phyloP scores from a whole-genome alignment of 2,329 filamentous ascomycete genomes.

The Trichoderma sp. region DNA sequence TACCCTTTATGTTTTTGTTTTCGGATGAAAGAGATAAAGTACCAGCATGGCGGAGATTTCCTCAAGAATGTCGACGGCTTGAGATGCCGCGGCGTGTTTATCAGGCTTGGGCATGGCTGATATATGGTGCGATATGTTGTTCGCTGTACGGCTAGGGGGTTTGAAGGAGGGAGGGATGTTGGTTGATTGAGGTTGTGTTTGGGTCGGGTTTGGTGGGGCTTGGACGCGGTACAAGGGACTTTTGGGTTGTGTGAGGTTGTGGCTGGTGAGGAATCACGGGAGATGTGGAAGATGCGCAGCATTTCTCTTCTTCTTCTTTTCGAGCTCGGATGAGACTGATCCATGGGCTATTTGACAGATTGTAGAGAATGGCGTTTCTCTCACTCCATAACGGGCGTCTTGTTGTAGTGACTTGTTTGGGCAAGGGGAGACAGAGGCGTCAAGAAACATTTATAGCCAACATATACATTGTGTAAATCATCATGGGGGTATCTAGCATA shows the following conservation, averaged over 20 bases:
- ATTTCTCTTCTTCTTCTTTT: background rate
- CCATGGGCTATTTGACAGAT: no score
- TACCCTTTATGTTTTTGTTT: no score
- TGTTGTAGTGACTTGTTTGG: background rate
- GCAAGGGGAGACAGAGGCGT: background rate
- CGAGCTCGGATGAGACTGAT: no score
- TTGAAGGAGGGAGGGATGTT: constrained; percentile 6
- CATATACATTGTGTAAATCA: background rate
- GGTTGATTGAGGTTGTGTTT: no score
- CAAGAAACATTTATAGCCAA: background rate
- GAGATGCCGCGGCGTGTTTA: constrained; percentile 76
- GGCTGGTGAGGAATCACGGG: constrained; percentile 12
- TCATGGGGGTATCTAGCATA: constrained; percentile 15
- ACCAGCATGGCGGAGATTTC: constrained; percentile 90
- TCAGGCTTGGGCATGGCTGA: constrained; percentile 55
- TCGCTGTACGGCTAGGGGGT: background rate
- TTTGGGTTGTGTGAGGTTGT: background rate
- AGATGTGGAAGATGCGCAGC: background rate
- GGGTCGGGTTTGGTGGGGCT: constrained; percentile 4
- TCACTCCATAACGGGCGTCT: background rate
- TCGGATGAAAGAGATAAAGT: constrained; percentile 39
- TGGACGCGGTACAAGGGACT: constrained; percentile 9
- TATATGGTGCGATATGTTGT: background rate
- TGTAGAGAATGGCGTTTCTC: background rate
- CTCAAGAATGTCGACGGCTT: constrained; percentile 80